phyloP scores from a whole-genome alignment of 352 stramenopile genomes.

The Globisporangium polare region DNA sequence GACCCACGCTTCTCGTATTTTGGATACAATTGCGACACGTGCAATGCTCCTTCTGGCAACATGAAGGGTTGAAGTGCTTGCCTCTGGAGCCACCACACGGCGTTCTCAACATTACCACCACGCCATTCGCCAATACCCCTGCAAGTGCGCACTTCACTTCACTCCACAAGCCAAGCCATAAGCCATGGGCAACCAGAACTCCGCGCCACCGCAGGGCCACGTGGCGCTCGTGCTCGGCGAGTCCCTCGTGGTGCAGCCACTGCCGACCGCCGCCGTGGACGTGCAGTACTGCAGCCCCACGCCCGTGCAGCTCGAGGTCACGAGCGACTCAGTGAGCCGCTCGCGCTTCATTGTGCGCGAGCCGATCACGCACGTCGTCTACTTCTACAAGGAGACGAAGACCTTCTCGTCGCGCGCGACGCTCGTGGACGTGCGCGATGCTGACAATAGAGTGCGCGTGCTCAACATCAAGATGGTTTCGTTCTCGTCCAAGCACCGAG shows the following conservation, averaged over 20 bases:
- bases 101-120: no score
- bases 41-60: no score
- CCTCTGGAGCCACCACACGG: no score
- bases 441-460: background rate
- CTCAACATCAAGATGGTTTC: background rate
- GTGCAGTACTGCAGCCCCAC: background rate
- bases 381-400: background rate
- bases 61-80: no score
- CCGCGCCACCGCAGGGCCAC: background rate
- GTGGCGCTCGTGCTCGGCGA: background rate
- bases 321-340: background rate
- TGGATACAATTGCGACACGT: no score
- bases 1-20: no score
- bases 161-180: background rate
- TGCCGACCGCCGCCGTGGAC: background rate
- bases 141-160: background rate
- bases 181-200: background rate
- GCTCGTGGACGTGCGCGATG: background rate
- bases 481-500: no score
- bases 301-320: background rate
- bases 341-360: background rate
- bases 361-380: background rate
- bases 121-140: background rate
- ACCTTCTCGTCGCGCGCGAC: background rate
- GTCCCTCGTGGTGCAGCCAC: background rate